Evolutionary conservation across 768 basidiomycete genomes (phyloP).

Genomic region (Podaxis sp.): DNA sequence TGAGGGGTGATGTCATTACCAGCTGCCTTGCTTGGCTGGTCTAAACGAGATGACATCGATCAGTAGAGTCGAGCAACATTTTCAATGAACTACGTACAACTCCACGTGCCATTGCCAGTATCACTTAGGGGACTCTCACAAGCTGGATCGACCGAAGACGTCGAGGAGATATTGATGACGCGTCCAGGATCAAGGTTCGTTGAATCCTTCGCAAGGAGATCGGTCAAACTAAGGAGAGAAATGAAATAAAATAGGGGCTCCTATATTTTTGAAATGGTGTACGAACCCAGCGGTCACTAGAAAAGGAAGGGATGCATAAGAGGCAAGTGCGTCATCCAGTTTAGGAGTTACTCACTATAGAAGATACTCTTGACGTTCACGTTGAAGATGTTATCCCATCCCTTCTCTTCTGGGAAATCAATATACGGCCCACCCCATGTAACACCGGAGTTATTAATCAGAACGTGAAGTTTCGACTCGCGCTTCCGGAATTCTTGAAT

Average conservation of each 20-base stretch:
- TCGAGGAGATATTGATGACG: conserved; percentile 83
- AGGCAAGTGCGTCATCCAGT: background rate
- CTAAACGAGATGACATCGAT: conserved; percentile 33
- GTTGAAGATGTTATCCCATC: conserved; percentile 82
- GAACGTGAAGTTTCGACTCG: conserved; percentile 74
- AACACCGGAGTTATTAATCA: conserved; percentile 82
- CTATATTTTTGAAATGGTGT: background rate
- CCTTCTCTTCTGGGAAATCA: conserved; percentile 75
- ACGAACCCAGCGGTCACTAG: conserved; percentile 51
- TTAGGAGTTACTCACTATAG: conserved; percentile 53
- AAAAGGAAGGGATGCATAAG: conserved; percentile 3
- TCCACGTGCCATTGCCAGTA: conserved; percentile 69
- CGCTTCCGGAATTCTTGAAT: conserved; percentile 65
- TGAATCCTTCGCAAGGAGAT: conserved; percentile 65
- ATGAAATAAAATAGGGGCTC: background rate
- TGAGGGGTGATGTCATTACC: conserved; percentile 28
- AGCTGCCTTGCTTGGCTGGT: conserved; percentile 84
- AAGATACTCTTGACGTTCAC: conserved; percentile 87
- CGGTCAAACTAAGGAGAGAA: conserved; percentile 42
- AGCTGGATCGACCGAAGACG: conserved; percentile 52
- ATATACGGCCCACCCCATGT: conserved; percentile 77
- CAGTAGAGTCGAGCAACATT: background rate
- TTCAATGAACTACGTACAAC: conserved; percentile 51
- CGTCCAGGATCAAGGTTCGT: conserved; percentile 65
- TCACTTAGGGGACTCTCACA: conserved; percentile 52